Percentiles rank a stretch among this genome's conserved stretches.
Evolutionary conservation across 306 rosid genomes (phyloP).

Genomic region (Prunus mongolica): DNA sequence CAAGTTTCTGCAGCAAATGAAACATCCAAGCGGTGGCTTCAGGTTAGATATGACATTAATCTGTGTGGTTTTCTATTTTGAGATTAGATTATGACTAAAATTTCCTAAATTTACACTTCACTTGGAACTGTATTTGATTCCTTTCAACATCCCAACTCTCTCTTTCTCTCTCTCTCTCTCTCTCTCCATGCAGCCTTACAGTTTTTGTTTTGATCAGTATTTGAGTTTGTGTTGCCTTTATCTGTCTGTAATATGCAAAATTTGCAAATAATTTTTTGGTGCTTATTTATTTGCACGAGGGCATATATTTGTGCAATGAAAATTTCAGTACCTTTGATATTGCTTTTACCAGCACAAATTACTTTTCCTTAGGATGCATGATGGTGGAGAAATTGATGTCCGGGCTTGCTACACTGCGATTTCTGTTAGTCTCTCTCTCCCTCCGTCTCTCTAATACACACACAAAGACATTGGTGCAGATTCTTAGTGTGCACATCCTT

Average conservation of each 20-base stretch:
- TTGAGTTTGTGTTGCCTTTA: not conserved
- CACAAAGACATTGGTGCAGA: constrained; percentile 1
- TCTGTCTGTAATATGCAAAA: not conserved
- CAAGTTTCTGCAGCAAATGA: constrained; percentile 67
- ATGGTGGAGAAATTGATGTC: constrained; percentile 84
- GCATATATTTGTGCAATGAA: not conserved
- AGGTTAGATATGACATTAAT: constrained; percentile 47
- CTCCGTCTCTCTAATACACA: not conserved
- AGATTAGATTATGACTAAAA: constrained; percentile 2
- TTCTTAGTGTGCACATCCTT: not conserved
- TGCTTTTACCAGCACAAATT: not conserved
- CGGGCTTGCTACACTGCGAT: constrained; percentile 97
- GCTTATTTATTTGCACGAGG: not conserved
- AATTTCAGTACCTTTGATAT: not conserved
- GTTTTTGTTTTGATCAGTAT: not conserved
- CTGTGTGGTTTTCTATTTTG: constrained; percentile 13
- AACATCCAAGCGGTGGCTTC: constrained; percentile 79
- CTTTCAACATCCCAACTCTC: too few species aligned
- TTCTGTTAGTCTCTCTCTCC: constrained; percentile 59
- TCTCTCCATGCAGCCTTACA: not conserved
- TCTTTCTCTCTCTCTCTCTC: not conserved
- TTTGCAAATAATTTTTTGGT: not conserved
- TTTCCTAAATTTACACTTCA: not conserved
- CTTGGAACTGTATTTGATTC: not conserved
- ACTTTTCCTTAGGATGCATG: constrained; percentile 64